phyloP scores from a whole-genome alignment of 257 asterid species.

The Dorcoceras hygrometricum region DNA sequence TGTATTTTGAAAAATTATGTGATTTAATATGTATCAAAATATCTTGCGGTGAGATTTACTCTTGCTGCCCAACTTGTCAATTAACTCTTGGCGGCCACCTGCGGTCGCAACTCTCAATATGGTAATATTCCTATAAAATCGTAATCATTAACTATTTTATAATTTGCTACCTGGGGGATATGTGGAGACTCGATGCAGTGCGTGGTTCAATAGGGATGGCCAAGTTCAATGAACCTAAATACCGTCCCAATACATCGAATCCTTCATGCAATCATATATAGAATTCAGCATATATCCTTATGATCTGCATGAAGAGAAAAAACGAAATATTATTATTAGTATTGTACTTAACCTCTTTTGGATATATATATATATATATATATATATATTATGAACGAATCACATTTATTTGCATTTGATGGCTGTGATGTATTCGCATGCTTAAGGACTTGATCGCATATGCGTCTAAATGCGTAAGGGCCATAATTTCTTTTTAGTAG shows the following conservation, averaged over 20 bases:
- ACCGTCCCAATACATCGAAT: slow-evolving; percentile 17
- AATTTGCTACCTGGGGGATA: neutral
- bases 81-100: neutral
- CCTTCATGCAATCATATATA: neutral
- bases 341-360: neutral
- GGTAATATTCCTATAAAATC: neutral
- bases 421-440: neutral
- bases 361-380: neutral
- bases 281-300: neutral
- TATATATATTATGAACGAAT: neutral
- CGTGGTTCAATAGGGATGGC: neutral
- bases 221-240: slow-evolving; percentile 16
- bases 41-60: no score
- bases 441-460: neutral
- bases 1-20: no score
- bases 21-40: no score
- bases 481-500: no score
- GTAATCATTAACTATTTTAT: neutral
- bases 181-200: slow-evolving; percentile 24
- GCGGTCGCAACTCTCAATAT: no score
- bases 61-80: no score
- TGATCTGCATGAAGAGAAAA: no score
- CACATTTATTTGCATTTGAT: neutral
- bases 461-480: no score
- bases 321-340: no score